Base-by-base conservation (phyloP, 345 rosid genomes). In the Eucalyptus melliodora region DNA sequence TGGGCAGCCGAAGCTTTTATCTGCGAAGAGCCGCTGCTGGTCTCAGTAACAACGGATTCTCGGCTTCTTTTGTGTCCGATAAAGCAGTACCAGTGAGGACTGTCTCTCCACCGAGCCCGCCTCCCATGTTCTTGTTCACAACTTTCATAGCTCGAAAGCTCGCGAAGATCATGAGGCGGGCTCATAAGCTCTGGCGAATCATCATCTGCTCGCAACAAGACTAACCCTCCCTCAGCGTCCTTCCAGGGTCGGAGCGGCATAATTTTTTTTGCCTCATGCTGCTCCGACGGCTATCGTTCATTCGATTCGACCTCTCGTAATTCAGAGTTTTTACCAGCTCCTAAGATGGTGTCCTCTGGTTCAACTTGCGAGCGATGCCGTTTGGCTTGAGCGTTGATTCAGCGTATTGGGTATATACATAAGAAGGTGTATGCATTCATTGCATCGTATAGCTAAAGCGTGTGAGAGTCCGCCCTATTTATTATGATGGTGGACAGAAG, bases 1-100 rank as follows among this genome's bases (percentile, higher is more conserved):
- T 93, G 72, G 98, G 99, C 1, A 93, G 95, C 92, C 92, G 99
- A 89, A 97, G 95, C 91, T 97, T 97, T 92, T 95, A 93, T 87
- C 96, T 97, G 69, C 93, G 98, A 87, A 93, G 92, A 91, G 91
- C 88, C 24, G 65, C 93, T 87, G 72, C 95, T 80, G 88, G 86
- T 88, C 50, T 87, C 55, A 88, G 91, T 15, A 86, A 55, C 62
- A 89, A 87, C 37, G 92, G 87, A 72, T n/a, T 90, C 40, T 86
- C 90, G 11, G 86, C 90, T 72, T 34, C 94, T 87, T 86, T 37
- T 16, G 88, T 34, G n/a, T 88, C 93, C 15, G 91, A 23, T 6
- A 77, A 88, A 85, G 88, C 88, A 83, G 88, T 44, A 87, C 47
- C 86, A 34, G 90, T 44, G 40, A 77, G 90, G 26, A 90, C 91